Conservation (phyloP, 768 basidiomycete genomes). For the Botryobasidium botryosum region DNA sequence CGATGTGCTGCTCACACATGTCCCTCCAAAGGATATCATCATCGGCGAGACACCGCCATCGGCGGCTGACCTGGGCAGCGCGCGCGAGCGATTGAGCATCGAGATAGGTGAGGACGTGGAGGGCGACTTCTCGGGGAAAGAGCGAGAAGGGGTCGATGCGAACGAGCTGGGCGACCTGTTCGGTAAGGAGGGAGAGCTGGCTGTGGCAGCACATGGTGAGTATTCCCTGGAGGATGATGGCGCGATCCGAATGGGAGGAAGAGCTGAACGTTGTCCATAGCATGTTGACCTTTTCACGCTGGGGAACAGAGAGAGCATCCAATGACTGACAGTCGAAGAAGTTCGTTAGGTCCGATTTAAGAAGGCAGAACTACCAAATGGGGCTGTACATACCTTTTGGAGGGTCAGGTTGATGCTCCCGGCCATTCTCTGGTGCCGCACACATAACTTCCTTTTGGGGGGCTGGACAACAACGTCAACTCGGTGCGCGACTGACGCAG, state of each 20-base stretch:
- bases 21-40: conserved; percentile 90
- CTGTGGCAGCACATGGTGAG: conserved; percentile 99
- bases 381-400: conserved; percentile 58
- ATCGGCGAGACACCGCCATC: conserved; percentile 81
- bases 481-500: conserved; percentile 15
- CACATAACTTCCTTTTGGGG: conserved; percentile 66
- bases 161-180: conserved; percentile 80
- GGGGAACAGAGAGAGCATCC: conserved; percentile 70
- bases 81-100: conserved; percentile 88
- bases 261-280: conserved; percentile 97
- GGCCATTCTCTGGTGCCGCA: conserved; percentile 91
- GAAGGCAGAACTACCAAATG: no score
- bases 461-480: no score
- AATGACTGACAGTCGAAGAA: conserved; percentile 41
- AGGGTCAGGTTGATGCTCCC: conserved; percentile 83
- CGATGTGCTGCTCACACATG: conserved; percentile 98
- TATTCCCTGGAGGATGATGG: conserved; percentile 88
- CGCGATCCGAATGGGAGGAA: conserved; percentile 77
- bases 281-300: conserved; percentile 74
- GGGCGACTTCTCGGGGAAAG: conserved; percentile 76
- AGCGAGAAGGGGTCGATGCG: conserved; percentile 88
- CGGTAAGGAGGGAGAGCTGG: conserved; percentile 88
- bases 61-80: conserved; percentile 74
- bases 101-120: conserved; percentile 75
- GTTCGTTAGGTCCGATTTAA: not conserved